Base-by-base conservation (phyloP, 164 flowering plant genomes). In the Nymphaea colorata region DNA sequence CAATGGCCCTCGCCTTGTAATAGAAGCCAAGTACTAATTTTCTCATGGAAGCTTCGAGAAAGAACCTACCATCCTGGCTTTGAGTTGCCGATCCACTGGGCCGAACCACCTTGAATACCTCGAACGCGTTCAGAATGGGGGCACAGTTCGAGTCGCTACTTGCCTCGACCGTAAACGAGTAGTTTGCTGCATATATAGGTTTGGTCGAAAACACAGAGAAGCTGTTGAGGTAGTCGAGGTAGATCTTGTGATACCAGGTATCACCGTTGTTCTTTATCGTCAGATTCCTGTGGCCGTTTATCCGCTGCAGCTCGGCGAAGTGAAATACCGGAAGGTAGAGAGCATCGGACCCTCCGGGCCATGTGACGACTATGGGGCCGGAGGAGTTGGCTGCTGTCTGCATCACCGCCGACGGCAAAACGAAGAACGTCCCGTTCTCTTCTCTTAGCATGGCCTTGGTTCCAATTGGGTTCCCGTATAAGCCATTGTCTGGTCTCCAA, bases 301-400 rank as follows among this genome's bases (percentile, higher is more conserved):
- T 5, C 53, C 8, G 51, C 4, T 6, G 63, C 3, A 83, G n/a
- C 59, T 85, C 86, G 8, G 85, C 79, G 65, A 84, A 73, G 72
- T 84, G 72, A 68, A 76, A 7, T 75, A 68, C 78, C 4, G 72
- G 18, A 41, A 69, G 79, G 65, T 68, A 74, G 43, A 71, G 36
- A 4, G 25, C 10, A n/a, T 41, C 42, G 3, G 71, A 3, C 60
- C 71, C 69, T 4, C 47, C 61, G 3, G n/a, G 6, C 67, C 68
- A 75, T 12, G 11, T 36, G 41, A 76, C 14, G 6, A 17, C n/a
- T 45, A 78, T 36, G 55, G 76, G 4, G 5, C 15, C 47, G 18
- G 61, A 72, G 7, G 1, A 42, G 53, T 75, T 45, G 0, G 67
- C 67, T 6, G 83, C 80, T 8, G 82, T 79, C 16, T 62, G 68